Evolutionary conservation across 768 basidiomycete genomes (phyloP), one percentile per base, ranked within the genome.

Genomic region (Rhizopogon roseolus): DNA sequence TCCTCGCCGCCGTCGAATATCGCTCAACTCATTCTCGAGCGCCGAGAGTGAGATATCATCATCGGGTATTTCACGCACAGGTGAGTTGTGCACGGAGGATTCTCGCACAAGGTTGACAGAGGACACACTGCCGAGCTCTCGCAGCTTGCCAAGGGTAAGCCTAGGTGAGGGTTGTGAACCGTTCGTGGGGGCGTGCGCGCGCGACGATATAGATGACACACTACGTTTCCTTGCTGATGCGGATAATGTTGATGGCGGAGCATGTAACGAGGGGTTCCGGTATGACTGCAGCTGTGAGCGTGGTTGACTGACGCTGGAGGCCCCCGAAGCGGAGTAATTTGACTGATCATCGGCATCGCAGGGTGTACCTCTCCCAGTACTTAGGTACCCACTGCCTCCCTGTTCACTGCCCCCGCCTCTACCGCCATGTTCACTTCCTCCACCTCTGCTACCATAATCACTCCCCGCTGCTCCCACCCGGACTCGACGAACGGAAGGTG

Each of bases 1-100:
- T 52, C 80, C 82, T 37, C 87, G 74, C 57, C 88, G 76, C 56
- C 80, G 66, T 52, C 85, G 80, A 54, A 93, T 84, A 51, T 89
- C 88, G 13, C 76, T 75, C 73, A 90, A 75, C 69, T 89, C 87
- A 6, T 68, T 66, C 60, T 86, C 83, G 52, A 77, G 61, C 25
- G 60, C 69, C 42, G 54, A 53, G 52, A 69, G 60, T 27, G 76
- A 73, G 11, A 61, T 60, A 49, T 76, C 77, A 50, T 73, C 74
- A 37, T 67, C 69, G 16, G 60, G 46, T 36, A 48, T 34, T 48
- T 41, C 55, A 50, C 48, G 29, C 54, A 46, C 22, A 1, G 45
- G 16, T 22, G 61, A 29, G 76, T 72, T 56, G 74, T 73, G 71
- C 84, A 77, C 22, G 78, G 34, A 48, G 66, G 66, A 14, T 72